Percentiles rank a stretch among this genome's conserved stretches.
Evolutionary conservation across 176 grass and related monocot species (phyloP).

Genomic region (Oryza nivara): DNA sequence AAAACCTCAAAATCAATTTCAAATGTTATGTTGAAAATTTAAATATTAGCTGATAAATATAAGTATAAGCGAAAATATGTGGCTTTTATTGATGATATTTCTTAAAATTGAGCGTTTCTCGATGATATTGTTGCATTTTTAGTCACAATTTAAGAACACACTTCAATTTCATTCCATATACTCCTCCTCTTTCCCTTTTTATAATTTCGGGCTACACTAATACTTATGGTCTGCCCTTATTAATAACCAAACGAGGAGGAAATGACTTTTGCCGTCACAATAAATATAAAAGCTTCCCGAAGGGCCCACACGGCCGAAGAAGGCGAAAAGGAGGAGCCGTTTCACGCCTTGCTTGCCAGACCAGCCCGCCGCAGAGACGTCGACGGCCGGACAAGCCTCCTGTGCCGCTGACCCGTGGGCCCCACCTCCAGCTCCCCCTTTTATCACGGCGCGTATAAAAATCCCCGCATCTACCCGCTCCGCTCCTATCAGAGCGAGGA

Average conservation of each 20-base stretch:
- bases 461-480: not conserved
- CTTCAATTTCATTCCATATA: no score
- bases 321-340: not conserved
- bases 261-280: not conserved
- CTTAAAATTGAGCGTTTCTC: no score
- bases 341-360: no score
- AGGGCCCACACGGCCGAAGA: not conserved
- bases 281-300: not conserved
- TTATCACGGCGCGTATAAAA: constrained; percentile 35
- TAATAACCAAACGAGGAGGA: not conserved
- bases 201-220: no score
- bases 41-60: no score
- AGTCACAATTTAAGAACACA: no score
- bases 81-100: no score
- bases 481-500: not conserved
- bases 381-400: constrained; percentile 27
- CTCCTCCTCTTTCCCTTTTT: no score
- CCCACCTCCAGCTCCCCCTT: not conserved
- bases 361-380: constrained; percentile 11
- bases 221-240: not conserved
- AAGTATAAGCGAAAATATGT: no score
- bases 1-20: no score
- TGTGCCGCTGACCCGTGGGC: constrained; percentile 26
- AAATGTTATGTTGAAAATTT: no score
- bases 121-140: no score